phyloP scores from a whole-genome alignment of 2,329 filamentous ascomycete genomes.

The Cercospora nicotianae region DNA sequence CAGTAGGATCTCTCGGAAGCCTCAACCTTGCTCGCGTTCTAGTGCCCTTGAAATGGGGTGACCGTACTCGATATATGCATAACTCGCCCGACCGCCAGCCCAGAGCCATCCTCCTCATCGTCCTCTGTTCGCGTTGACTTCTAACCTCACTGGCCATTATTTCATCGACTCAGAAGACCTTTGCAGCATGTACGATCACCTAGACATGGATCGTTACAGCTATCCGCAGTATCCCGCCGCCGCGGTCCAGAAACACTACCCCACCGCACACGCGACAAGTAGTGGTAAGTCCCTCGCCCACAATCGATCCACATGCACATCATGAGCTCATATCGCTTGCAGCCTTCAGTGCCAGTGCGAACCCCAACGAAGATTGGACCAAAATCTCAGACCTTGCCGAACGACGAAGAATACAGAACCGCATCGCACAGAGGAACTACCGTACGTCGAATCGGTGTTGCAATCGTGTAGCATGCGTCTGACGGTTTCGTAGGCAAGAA shows the following conservation, averaged over 20 bases:
- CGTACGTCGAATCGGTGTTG: constrained; percentile 52
- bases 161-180: background rate
- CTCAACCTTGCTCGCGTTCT: constrained; percentile 16
- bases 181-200: constrained; percentile 30
- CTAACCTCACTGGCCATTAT: constrained; percentile 9
- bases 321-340: background rate
- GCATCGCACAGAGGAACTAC: constrained; percentile 96
- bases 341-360: constrained; percentile 85
- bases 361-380: constrained; percentile 97
- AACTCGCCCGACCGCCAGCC: constrained; percentile 21
- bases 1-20: constrained; percentile 17
- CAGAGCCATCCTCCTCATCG: constrained; percentile 12
- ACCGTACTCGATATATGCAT: constrained; percentile 26
- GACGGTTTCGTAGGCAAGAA: constrained; percentile 68
- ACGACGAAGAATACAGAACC: constrained; percentile 90
- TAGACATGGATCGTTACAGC: constrained; percentile 49
- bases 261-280: constrained; percentile 74
- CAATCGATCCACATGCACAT: background rate
- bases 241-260: constrained; percentile 60
- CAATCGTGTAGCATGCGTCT: constrained; percentile 19
- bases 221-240: constrained; percentile 41
- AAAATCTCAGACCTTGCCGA: constrained; percentile 98
- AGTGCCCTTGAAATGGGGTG: constrained; percentile 24
- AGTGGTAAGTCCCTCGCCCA: constrained; percentile 53
- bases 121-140: constrained; percentile 11